Conservation (phyloP, 2,329 filamentous ascomycete genomes). For the Apiospora rasikravindrae region DNA sequence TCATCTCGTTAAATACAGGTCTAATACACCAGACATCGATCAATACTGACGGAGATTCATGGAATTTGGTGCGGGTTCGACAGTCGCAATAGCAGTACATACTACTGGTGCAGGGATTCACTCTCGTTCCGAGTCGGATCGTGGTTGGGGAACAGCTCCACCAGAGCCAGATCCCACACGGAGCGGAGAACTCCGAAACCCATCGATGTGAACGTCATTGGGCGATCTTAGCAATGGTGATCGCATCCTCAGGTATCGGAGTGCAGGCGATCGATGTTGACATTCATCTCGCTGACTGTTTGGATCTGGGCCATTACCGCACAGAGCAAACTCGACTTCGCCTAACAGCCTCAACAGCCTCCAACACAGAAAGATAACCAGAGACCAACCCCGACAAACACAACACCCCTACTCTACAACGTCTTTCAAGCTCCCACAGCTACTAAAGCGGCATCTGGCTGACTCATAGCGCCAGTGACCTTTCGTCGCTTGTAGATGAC, state of each 20-base stretch:
- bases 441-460: too few species aligned
- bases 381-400: background rate
- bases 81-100: background rate
- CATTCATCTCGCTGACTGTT: background rate
- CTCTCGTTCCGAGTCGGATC: background rate
- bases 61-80: background rate
- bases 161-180: background rate
- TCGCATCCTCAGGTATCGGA: background rate
- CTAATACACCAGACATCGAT: too few species aligned
- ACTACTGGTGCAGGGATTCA: background rate
- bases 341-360: too few species aligned
- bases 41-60: background rate
- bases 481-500: background rate
- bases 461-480: background rate
- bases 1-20: background rate
- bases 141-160: background rate
- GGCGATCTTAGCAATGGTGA: background rate
- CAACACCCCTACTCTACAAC: too few species aligned
- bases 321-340: too few species aligned
- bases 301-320: background rate
- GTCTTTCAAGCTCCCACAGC: too few species aligned
- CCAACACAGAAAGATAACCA: too few species aligned
- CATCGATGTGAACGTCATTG: background rate
- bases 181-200: background rate
- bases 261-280: background rate